These are phyloP conservation scores for Starmerella ratchasimensis DNA, from an alignment of 805 yeast genomes.

Conservation along the genomic window DNA sequence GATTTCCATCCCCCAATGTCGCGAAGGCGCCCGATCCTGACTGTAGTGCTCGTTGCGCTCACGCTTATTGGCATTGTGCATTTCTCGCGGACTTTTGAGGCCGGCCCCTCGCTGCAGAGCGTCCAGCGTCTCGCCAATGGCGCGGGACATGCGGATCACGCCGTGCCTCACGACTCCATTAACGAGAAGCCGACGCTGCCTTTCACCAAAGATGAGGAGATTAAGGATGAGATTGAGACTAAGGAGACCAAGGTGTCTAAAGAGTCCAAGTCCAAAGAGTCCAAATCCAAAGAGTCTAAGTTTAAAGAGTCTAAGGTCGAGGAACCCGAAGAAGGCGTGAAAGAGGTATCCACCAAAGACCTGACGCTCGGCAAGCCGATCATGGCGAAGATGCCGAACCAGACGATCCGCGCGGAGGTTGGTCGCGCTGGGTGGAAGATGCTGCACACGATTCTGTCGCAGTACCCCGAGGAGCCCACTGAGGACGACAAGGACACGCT, in stretches of 20 bases:
- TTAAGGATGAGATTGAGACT: neutral
- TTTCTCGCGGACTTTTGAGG: slow-evolving; percentile 6
- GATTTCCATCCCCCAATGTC: neutral
- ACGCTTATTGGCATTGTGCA: slow-evolving; percentile 3
- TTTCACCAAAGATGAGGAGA: neutral
- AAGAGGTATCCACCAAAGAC: neutral
- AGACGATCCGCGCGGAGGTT: slow-evolving; percentile 62
- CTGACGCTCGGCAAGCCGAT: slow-evolving; percentile 36
- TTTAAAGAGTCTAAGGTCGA: neutral
- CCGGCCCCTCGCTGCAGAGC: slow-evolving; percentile 6
- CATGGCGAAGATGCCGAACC: slow-evolving; percentile 92
- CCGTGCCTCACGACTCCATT: neutral
- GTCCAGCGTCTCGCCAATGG: slow-evolving; percentile 3
- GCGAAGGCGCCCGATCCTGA: neutral
- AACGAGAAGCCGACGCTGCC: neutral
- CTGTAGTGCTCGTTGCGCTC: neutral
- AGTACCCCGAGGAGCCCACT: slow-evolving; percentile 78
- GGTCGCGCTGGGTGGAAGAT: slow-evolving; percentile 89
- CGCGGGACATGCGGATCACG: neutral
- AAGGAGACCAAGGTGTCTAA: neutral
- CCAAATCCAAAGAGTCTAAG: neutral
- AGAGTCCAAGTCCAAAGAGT: neutral
- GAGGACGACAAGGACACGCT: slow-evolving; percentile 49
- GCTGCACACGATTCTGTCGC: slow-evolving; percentile 80
- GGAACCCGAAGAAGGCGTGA: neutral